These are phyloP conservation scores for Penicillium waksmanii DNA, from an alignment of 495 filamentous ascomycete species.

Conservation along the genomic window DNA sequence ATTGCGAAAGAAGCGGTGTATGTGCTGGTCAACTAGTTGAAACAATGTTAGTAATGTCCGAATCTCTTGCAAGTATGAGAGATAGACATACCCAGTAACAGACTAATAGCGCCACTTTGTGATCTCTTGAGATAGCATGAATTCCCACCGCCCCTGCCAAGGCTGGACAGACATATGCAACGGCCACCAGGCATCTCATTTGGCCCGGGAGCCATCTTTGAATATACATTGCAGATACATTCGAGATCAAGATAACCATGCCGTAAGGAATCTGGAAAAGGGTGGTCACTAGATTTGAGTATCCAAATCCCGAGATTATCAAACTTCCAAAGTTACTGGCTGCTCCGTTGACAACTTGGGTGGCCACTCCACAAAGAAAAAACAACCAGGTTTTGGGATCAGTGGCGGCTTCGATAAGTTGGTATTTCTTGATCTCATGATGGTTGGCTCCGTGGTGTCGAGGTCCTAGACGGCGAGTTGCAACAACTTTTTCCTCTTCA, in stretches of 20 bases:
- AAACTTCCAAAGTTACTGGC: conserved; percentile 18
- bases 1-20: conserved; percentile 7
- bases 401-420: conserved; percentile 10
- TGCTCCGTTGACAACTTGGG: conserved; percentile 17
- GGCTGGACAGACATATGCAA: conserved; percentile 15
- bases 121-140: conserved; percentile 15
- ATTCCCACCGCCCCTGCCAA: conserved; percentile 18
- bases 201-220: conserved; percentile 20
- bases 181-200: conserved; percentile 12
- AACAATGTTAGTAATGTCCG: background rate
- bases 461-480: conserved; percentile 1
- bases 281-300: conserved; percentile 6
- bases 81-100: conserved; percentile 4
- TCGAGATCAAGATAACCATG: conserved; percentile 12
- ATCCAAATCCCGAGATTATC: conserved; percentile 11
- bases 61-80: background rate
- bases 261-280: conserved; percentile 13
- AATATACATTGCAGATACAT: conserved; percentile 17
- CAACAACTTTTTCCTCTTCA: conserved; percentile 5
- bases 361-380: conserved; percentile 19
- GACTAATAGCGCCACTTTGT: conserved; percentile 6
- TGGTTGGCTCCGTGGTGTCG: conserved; percentile 9
- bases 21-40: conserved; percentile 1
- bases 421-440: conserved; percentile 12
- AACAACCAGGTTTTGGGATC: conserved; percentile 19